Conservation (phyloP, 768 basidiomycete species). For the Lentinus brumalis region DNA sequence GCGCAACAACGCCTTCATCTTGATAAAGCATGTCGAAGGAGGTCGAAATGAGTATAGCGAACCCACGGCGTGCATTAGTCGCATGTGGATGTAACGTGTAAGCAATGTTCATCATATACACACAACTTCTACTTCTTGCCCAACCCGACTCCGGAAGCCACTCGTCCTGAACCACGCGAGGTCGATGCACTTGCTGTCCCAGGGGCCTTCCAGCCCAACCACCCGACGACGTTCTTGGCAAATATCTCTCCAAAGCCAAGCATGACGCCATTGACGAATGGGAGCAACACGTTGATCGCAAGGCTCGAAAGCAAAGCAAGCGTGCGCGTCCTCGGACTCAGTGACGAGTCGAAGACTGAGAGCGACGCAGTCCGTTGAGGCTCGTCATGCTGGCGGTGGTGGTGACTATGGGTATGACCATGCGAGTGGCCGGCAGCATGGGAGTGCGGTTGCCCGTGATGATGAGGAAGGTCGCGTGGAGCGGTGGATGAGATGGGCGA, state of each 20-base stretch:
- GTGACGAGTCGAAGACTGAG: slow-evolving; percentile 67
- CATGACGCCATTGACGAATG: slow-evolving; percentile 95
- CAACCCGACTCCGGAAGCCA: slow-evolving; percentile 13
- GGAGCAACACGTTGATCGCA: slow-evolving; percentile 82
- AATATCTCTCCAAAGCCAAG: slow-evolving; percentile 96
- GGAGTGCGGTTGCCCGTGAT: slow-evolving; percentile 20
- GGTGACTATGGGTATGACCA: slow-evolving; percentile 24
- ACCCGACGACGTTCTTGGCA: slow-evolving; percentile 68
- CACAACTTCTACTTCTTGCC: slow-evolving; percentile 8
- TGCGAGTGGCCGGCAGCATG: slow-evolving; percentile 21
- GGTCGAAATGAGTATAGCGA: background rate
- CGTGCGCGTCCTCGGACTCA: slow-evolving; percentile 67
- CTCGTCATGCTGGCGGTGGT: slow-evolving; percentile 9
- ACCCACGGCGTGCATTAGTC: slow-evolving; percentile 5
- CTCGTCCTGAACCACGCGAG: slow-evolving; percentile 14
- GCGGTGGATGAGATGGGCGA: slow-evolving; percentile 45
- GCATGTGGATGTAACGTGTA: slow-evolving; percentile 4
- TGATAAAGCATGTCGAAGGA: too few species aligned
- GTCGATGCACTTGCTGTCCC: slow-evolving; percentile 21
- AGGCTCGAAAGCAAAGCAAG: slow-evolving; percentile 72
- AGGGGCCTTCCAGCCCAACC: slow-evolving; percentile 46
- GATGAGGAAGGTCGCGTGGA: slow-evolving; percentile 23
- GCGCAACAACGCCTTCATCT: too few species aligned
- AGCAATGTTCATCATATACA: background rate
- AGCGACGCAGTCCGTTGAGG: slow-evolving; percentile 46